Conservation (phyloP, 768 basidiomycete species). For the Favolaschia claudopus region DNA sequence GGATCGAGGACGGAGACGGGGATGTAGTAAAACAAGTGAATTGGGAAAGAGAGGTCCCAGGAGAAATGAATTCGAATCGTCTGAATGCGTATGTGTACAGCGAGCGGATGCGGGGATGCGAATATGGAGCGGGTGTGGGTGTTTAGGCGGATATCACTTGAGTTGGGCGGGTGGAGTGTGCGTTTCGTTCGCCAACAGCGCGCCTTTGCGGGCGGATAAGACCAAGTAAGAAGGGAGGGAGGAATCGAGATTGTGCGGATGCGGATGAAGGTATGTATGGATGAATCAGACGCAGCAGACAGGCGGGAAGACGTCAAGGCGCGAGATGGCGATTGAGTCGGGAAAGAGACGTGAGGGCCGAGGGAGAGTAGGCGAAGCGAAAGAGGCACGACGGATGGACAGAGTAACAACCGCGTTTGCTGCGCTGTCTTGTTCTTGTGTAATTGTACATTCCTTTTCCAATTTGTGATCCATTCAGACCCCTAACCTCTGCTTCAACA, state of each 20-base stretch:
- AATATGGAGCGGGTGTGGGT: slow-evolving; percentile 22
- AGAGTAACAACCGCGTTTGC: slow-evolving; percentile 12
- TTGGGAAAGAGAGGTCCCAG: slow-evolving; percentile 10
- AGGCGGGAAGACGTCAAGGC: slow-evolving; percentile 11
- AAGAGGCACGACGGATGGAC: neutral
- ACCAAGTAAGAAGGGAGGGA: slow-evolving; percentile 1
- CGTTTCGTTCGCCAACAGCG: too few relatives aligned
- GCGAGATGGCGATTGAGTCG: slow-evolving; percentile 19
- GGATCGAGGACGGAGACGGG: too few relatives aligned
- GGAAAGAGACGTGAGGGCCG: neutral
- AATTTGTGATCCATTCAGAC: slow-evolving; percentile 50
- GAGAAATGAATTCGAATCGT: slow-evolving; percentile 15
- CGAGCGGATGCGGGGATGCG: slow-evolving; percentile 23
- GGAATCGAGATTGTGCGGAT: slow-evolving; percentile 22
- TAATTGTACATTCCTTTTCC: too few relatives aligned
- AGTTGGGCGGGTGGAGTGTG: too few relatives aligned
- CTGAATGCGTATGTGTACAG: slow-evolving; percentile 10
- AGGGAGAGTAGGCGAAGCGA: too few relatives aligned
- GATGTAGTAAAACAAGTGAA: too few relatives aligned
- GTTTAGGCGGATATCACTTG: slow-evolving; percentile 26
- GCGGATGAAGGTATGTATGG: slow-evolving; percentile 22
- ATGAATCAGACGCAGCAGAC: too few relatives aligned
- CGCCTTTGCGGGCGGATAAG: slow-evolving; percentile 10
- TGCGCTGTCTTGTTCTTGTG: neutral
- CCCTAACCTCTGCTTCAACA: slow-evolving; percentile 60